These are phyloP conservation scores for Pythium rhizo-oryzae DNA, from an alignment of 352 stramenopile species.

Conservation along the genomic window DNA sequence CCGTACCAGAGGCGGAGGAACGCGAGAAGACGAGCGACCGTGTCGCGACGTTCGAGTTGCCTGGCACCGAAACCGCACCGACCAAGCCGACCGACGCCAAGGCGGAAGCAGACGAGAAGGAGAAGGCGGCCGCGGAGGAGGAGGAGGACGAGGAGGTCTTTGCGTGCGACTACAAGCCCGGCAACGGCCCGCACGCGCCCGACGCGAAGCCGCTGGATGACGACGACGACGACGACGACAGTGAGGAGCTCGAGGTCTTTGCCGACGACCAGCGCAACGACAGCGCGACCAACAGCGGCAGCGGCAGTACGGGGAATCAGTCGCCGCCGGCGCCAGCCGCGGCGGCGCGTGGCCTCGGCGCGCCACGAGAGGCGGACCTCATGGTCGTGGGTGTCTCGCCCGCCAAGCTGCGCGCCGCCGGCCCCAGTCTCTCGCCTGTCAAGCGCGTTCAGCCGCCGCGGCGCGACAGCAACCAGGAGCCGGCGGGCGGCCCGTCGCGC, in stretches of 20 bases:
- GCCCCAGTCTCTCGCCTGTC: slow-evolving; percentile 24
- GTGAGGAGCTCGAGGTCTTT: slow-evolving; percentile 63
- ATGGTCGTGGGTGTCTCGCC: slow-evolving; percentile 45
- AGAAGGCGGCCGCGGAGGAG: too few species aligned
- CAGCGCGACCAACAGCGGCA: too few species aligned
- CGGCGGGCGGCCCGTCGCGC: neutral
- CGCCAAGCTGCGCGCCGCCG: slow-evolving; percentile 30
- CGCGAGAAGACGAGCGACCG: slow-evolving; percentile 16
- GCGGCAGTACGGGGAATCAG: slow-evolving; percentile 21
- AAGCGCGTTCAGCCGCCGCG: slow-evolving; percentile 30
- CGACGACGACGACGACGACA: slow-evolving; percentile 36
- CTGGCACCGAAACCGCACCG: neutral
- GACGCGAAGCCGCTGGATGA: neutral
- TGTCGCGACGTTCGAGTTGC: slow-evolving; percentile 17
- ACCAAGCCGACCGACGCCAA: neutral
- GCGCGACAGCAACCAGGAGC: slow-evolving; percentile 23
- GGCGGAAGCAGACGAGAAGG: too few species aligned
- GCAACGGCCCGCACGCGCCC: slow-evolving; percentile 7
- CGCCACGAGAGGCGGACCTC: slow-evolving; percentile 34
- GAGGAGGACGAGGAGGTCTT: slow-evolving; percentile 32
- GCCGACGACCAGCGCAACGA: slow-evolving; percentile 6
- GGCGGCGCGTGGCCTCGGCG: neutral
- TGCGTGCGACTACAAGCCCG: slow-evolving; percentile 27
- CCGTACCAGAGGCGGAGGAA: neutral
- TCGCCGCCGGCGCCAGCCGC: slow-evolving; percentile 7